phyloP scores from a whole-genome alignment of 2,329 filamentous ascomycete species.

The Neofusicoccum kwambonambiense region DNA sequence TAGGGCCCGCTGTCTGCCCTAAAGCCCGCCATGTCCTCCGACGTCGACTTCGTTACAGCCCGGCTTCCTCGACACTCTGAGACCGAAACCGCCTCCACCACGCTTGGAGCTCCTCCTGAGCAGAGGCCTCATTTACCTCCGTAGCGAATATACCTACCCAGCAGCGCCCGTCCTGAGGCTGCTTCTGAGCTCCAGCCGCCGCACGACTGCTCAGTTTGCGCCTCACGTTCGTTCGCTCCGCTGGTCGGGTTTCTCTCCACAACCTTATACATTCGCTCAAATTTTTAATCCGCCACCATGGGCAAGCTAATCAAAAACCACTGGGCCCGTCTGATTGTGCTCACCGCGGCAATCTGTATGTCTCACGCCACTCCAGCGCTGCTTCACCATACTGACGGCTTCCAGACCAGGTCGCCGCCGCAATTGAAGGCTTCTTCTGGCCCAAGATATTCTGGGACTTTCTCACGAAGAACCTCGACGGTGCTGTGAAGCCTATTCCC shows the following conservation, averaged over 20 bases:
- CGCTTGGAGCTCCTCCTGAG: background rate
- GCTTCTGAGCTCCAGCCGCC: background rate
- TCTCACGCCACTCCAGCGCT: constrained; percentile 18
- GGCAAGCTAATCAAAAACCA: constrained; percentile 99
- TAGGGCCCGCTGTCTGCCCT: background rate
- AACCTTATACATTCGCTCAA: constrained; percentile 14
- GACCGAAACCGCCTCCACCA: constrained; percentile 6
- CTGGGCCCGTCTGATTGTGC: constrained; percentile 90
- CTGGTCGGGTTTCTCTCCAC: constrained; percentile 14
- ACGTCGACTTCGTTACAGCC: background rate
- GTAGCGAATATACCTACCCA: constrained; percentile 12
- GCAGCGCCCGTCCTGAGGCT: background rate
- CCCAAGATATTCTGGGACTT: constrained; percentile 99
- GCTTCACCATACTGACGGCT: constrained; percentile 17
- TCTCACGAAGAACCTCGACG: constrained; percentile 83
- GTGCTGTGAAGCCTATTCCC: constrained; percentile 81
- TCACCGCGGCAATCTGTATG: constrained; percentile 78
- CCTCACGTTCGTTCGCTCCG: constrained; percentile 16
- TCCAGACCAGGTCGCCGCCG: constrained; percentile 80
- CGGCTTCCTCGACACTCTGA: background rate
- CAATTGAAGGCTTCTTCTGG: constrained; percentile 91
- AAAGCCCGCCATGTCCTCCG: constrained; percentile 13
- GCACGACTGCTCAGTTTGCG: constrained; percentile 12
- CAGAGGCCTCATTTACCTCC: background rate
- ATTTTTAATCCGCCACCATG: constrained; percentile 54